These are phyloP conservation scores for Teratosphaeria destructans DNA, from an alignment of 2,329 filamentous ascomycete species.

Conservation along the genomic window DNA sequence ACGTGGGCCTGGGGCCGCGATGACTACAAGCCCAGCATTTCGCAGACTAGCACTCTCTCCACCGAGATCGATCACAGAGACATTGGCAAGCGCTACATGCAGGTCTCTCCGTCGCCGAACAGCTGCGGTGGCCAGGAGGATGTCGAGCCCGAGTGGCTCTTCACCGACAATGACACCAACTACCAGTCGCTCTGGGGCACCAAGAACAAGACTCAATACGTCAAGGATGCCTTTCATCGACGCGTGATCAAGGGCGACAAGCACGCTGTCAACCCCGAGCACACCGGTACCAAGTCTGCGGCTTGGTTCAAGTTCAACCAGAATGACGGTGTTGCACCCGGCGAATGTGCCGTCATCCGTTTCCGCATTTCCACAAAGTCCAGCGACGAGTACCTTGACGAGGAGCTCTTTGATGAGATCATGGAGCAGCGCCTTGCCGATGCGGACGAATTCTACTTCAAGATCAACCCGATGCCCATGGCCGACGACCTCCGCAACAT, in stretches of 20 bases:
- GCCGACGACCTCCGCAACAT: constrained; percentile 88
- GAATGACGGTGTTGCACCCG: constrained; percentile 73
- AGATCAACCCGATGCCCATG: constrained; percentile 87
- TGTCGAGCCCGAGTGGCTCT: constrained; percentile 73
- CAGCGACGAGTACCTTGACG: constrained; percentile 69
- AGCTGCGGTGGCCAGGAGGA: constrained; percentile 69
- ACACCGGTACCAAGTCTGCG: constrained; percentile 75
- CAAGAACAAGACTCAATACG: constrained; percentile 69
- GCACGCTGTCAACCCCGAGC: constrained; percentile 67
- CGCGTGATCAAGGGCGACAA: constrained; percentile 76
- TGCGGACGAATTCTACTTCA: constrained; percentile 91
- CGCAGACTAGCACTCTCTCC: constrained; percentile 53
- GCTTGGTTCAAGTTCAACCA: constrained; percentile 92
- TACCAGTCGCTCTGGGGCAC: constrained; percentile 64
- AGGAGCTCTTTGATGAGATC: constrained; percentile 84
- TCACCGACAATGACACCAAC: constrained; percentile 95
- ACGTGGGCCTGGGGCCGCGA: constrained; percentile 94
- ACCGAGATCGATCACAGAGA: constrained; percentile 69
- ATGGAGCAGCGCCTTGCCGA: constrained; percentile 80
- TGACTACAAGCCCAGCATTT: constrained; percentile 71
- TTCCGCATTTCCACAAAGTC: constrained; percentile 70
- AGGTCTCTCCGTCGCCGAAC: constrained; percentile 82
- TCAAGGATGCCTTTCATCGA: constrained; percentile 91
- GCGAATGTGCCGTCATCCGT: constrained; percentile 89
- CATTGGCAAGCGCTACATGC: constrained; percentile 72